A percentile compares a stretch with the other conserved stretches of the same genome.
Conservation (phyloP, 768 basidiomycete genomes). For the Agaricus blazei region DNA sequence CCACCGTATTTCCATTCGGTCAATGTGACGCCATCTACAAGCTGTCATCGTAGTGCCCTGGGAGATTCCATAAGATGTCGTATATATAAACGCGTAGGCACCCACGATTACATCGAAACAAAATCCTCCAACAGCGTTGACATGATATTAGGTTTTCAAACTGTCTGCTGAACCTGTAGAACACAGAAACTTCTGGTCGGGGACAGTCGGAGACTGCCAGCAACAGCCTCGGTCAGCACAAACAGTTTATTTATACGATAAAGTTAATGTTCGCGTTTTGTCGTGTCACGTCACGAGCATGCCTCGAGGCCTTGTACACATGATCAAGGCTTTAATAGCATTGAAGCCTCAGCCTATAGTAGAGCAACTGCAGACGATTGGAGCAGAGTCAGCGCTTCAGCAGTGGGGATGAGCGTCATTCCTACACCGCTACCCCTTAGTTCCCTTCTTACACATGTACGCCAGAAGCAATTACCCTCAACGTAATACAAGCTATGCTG, state of each 20-base stretch:
- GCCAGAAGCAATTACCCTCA: slow-evolving; percentile 1
- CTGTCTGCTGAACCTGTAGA: not conserved
- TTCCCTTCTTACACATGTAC: slow-evolving; percentile 3
- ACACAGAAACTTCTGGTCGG: not conserved
- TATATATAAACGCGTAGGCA: not conserved
- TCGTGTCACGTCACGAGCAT: no score
- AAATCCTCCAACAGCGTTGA: not conserved
- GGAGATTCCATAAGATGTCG: slow-evolving; percentile 1
- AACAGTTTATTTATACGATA: no score
- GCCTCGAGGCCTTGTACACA: no score
- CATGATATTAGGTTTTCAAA: not conserved
- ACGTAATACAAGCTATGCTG: slow-evolving; percentile 1
- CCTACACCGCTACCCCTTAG: not conserved
- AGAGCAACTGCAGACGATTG: not conserved
- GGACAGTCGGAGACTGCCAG: no score
- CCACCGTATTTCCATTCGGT: not conserved
- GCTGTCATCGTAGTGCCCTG: slow-evolving; percentile 4
- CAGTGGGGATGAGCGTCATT: not conserved
- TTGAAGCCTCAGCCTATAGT: not conserved
- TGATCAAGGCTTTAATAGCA: no score
- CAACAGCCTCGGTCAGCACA: not conserved
- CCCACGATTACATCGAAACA: slow-evolving; percentile 11
- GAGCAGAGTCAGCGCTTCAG: no score
- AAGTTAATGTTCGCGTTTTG: no score
- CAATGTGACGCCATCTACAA: slow-evolving; percentile 5